Evolutionary conservation across 2,329 filamentous ascomycete species (phyloP).

Genomic region (Neocatenulostroma microsporum): DNA sequence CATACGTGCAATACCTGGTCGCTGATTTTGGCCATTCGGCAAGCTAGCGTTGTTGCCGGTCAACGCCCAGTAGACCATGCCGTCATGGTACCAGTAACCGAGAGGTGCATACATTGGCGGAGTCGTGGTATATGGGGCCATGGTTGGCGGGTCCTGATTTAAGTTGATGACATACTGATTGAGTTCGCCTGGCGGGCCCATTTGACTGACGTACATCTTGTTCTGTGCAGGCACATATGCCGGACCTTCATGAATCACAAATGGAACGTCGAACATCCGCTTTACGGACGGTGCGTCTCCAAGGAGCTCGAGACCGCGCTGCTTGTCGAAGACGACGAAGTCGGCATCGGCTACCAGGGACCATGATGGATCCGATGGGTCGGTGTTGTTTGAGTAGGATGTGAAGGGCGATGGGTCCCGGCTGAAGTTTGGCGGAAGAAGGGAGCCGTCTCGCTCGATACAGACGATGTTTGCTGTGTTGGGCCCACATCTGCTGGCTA

Average conservation of each 20-base stretch:
- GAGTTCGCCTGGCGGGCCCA: conserved; percentile 32
- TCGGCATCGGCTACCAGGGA: conserved; percentile 27
- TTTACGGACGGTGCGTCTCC: conserved; percentile 32
- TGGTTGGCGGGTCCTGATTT: conserved; percentile 35
- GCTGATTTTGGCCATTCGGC: conserved; percentile 32
- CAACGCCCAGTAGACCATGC: conserved; percentile 33
- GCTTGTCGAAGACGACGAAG: conserved; percentile 34
- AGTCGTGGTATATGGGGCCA: too few relatives aligned
- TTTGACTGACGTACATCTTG: conserved; percentile 34
- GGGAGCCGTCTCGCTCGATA: conserved; percentile 32
- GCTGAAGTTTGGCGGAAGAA: conserved; percentile 34
- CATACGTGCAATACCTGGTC: conserved; percentile 37
- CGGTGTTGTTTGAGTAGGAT: not conserved
- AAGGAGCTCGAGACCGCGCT: conserved; percentile 31
- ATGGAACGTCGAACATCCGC: conserved; percentile 31
- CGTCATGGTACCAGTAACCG: too few relatives aligned
- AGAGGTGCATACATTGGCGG: too few relatives aligned
- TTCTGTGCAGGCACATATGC: conserved; percentile 36
- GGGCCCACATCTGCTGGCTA: conserved; percentile 15
- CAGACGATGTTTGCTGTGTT: conserved; percentile 26
- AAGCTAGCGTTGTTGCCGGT: conserved; percentile 33
- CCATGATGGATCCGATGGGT: conserved; percentile 27
- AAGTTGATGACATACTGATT: conserved; percentile 35
- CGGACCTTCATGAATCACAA: conserved; percentile 37
- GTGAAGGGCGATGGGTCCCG: conserved; percentile 26